Percentiles rank a stretch among this genome's conserved stretches.
phyloP scores from a whole-genome alignment of 2,329 filamentous ascomycete species.

The Orbilia oligospora region DNA sequence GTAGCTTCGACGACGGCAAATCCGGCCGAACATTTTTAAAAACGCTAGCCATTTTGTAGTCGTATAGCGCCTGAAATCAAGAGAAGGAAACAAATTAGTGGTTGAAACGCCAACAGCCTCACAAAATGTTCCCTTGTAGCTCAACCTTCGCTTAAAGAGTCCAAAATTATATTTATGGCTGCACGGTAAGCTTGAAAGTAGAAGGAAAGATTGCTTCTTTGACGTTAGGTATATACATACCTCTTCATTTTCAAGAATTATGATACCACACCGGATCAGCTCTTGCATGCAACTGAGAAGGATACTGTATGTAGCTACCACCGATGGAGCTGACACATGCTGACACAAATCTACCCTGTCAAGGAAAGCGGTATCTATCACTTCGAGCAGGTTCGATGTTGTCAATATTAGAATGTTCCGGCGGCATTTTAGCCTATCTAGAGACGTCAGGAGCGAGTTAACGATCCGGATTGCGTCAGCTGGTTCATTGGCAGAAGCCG shows the following conservation, averaged over 20 bases:
- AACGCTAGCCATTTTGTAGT: constrained; percentile 54
- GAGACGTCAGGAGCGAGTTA: constrained; percentile 63
- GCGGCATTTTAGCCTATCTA: constrained; percentile 63
- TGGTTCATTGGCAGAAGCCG: constrained; percentile 62
- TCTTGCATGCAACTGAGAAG: constrained; percentile 62
- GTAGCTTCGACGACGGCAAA: constrained; percentile 62
- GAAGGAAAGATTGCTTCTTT: neutral
- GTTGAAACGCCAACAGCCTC: constrained; percentile 54
- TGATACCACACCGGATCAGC: constrained; percentile 63
- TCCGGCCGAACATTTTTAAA: constrained; percentile 61
- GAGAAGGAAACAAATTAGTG: constrained; percentile 7
- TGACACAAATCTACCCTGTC: constrained; percentile 63
- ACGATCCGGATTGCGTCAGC: constrained; percentile 63
- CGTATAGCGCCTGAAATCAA: constrained; percentile 34
- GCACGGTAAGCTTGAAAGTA: constrained; percentile 51
- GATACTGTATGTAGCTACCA: constrained; percentile 62
- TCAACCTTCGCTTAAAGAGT: constrained; percentile 57
- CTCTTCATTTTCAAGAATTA: constrained; percentile 58
- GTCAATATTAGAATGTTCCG: constrained; percentile 63
- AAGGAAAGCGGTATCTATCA: constrained; percentile 63
- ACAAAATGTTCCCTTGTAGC: constrained; percentile 60
- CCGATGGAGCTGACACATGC: constrained; percentile 62
- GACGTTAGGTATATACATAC: constrained; percentile 50
- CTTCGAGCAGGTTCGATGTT: constrained; percentile 63
- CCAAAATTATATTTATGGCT: constrained; percentile 38